phyloP scores from a whole-genome alignment of 2,329 filamentous ascomycete genomes.

The Colletotrichum coccodes region DNA sequence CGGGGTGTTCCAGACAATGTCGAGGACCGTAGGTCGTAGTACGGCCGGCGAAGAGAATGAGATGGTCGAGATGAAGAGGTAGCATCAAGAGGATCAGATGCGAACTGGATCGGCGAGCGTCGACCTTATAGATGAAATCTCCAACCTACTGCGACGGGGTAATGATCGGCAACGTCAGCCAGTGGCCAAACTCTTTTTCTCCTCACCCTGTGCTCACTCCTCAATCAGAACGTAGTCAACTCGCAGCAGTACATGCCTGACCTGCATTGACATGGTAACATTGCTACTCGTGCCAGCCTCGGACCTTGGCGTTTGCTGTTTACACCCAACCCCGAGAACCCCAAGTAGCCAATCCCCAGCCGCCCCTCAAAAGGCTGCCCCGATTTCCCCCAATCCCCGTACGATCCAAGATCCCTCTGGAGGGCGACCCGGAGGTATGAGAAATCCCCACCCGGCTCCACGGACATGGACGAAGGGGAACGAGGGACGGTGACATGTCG shows the following conservation, averaged over 20 bases:
- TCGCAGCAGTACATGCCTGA: not conserved
- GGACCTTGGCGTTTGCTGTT: constrained; percentile 23
- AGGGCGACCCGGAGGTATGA: constrained; percentile 8
- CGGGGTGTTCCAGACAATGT: constrained; percentile 2
- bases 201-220: not conserved
- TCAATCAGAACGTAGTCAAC: constrained; percentile 18
- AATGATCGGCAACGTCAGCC: constrained; percentile 30
- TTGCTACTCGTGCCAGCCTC: constrained; percentile 26
- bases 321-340: constrained; percentile 30
- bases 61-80: not conserved
- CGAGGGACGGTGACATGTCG: constrained; percentile 20
- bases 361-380: constrained; percentile 20
- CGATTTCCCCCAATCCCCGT: constrained; percentile 33
- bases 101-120: constrained; percentile 2
- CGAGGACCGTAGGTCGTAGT: constrained; percentile 9
- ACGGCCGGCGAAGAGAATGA: not conserved
- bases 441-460: constrained; percentile 16
- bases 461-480: constrained; percentile 1
- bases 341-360: constrained; percentile 27
- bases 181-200: constrained; percentile 2
- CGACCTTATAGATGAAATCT: constrained; percentile 31
- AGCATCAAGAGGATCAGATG: constrained; percentile 1
- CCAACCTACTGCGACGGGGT: constrained; percentile 1
- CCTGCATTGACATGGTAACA: not conserved
- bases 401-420: constrained; percentile 31